phyloP scores from a whole-genome alignment of 2,329 filamentous ascomycete genomes.

The Aspergillus luchuensis region DNA sequence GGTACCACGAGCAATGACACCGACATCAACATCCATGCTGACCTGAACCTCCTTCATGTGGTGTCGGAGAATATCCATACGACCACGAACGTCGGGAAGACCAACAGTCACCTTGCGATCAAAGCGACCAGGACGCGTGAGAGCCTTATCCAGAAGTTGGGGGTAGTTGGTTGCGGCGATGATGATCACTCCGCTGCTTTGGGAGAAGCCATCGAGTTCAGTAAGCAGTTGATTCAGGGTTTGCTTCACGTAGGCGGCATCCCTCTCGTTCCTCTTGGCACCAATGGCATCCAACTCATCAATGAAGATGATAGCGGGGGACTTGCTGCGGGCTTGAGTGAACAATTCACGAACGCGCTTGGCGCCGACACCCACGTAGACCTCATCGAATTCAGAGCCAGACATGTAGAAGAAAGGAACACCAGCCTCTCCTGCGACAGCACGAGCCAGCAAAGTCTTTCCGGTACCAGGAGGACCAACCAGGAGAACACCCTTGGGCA shows the following conservation, averaged over 20 bases:
- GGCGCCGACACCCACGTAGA: conserved; percentile 94
- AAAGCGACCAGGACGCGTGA: conserved; percentile 92
- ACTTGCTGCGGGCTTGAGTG: conserved; percentile 75
- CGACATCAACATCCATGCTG: conserved; percentile 75
- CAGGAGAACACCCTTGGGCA: conserved; percentile 93
- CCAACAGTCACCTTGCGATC: conserved; percentile 88
- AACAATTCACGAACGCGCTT: conserved; percentile 97
- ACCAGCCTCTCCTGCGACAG: conserved; percentile 93
- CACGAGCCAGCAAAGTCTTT: conserved; percentile 92
- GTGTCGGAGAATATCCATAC: conserved; percentile 88
- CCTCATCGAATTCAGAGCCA: conserved; percentile 96
- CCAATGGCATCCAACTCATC: conserved; percentile 94
- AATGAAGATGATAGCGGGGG: conserved; percentile 92
- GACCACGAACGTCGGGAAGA: conserved; percentile 88
- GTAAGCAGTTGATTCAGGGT: conserved; percentile 96
- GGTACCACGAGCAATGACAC: conserved; percentile 81
- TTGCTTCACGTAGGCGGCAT: conserved; percentile 94
- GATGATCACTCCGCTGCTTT: conserved; percentile 92
- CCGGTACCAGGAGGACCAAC: conserved; percentile 96
- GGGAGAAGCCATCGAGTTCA: conserved; percentile 94
- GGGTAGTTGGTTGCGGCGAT: conserved; percentile 96
- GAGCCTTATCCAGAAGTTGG: conserved; percentile 87
- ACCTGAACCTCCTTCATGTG: conserved; percentile 91
- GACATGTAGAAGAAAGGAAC: conserved; percentile 99
- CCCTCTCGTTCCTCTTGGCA: conserved; percentile 86